Evolutionary conservation across 73 alveolate species (phyloP).

Genomic region (Uronychia binucleata): DNA sequence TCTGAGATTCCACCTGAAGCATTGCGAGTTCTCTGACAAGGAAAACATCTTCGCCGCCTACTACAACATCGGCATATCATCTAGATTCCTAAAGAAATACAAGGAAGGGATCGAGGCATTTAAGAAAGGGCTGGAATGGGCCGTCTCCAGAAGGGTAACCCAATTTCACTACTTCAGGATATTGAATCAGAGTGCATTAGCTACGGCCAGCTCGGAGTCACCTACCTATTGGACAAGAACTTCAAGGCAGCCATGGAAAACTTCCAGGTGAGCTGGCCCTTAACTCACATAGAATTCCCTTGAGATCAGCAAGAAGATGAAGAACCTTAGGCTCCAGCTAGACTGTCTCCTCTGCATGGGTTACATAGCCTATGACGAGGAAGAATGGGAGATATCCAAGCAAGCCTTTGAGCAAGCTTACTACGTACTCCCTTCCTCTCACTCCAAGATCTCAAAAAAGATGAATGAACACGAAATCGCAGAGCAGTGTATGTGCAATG

Average conservation of each 20-base stretch:
- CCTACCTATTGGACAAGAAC: conserved; percentile 30
- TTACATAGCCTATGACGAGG: conserved; percentile 28
- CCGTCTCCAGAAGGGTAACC: conserved; percentile 67
- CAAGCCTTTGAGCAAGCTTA: conserved; percentile 60
- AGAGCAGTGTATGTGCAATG: conserved; percentile 62
- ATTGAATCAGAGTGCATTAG: conserved; percentile 82
- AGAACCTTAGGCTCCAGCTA: conserved; percentile 46
- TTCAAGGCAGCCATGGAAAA: background rate
- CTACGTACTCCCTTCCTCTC: conserved; percentile 3
- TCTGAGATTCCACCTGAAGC: conserved; percentile 90
- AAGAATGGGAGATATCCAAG: conserved; percentile 39
- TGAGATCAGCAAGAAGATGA: conserved; percentile 37
- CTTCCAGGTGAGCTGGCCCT: conserved; percentile 16
- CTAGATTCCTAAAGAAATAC: conserved; percentile 75
- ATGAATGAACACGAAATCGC: conserved; percentile 52
- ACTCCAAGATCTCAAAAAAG: conserved; percentile 25
- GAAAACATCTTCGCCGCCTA: conserved; percentile 94
- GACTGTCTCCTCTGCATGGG: conserved; percentile 69
- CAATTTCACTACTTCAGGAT: conserved; percentile 46
- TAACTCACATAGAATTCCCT: conserved; percentile 30
- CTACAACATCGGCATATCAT: conserved; percentile 93
- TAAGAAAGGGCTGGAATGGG: conserved; percentile 87
- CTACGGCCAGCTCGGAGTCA: conserved; percentile 74
- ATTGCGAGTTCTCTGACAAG: conserved; percentile 86
- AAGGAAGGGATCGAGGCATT: conserved; percentile 79